These are phyloP conservation scores for Naganishia vaughanmartiniae DNA, from an alignment of 768 basidiomycete genomes.

Conservation along the genomic window DNA sequence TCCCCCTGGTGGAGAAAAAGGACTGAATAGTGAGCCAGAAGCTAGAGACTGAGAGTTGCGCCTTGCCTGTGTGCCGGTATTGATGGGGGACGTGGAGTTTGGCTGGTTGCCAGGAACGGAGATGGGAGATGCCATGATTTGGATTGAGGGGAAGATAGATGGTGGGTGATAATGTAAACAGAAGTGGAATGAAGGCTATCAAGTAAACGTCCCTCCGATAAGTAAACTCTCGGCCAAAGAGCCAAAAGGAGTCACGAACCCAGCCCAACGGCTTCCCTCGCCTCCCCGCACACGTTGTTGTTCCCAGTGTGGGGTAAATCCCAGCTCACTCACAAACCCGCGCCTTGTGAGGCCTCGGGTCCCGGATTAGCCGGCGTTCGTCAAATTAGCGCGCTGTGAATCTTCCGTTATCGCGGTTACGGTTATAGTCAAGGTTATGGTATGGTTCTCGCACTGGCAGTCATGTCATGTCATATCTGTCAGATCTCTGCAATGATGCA, in stretches of 20 bases:
- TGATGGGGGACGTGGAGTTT: not conserved
- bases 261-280: too few species aligned
- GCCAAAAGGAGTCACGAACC: not conserved
- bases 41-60: slow-evolving; percentile 2
- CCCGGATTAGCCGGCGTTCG: too few species aligned
- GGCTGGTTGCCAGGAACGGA: slow-evolving; percentile 10
- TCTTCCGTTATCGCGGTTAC: too few species aligned
- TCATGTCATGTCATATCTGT: not conserved
- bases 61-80: not conserved
- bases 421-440: not conserved
- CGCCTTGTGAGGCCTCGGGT: too few species aligned
- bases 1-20: slow-evolving; percentile 19
- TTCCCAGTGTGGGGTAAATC: too few species aligned
- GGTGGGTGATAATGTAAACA: too few species aligned
- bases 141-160: not conserved
- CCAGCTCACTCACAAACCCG: too few species aligned
- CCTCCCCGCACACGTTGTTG: too few species aligned
- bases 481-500: not conserved
- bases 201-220: not conserved
- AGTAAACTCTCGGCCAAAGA: not conserved
- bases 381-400: too few species aligned
- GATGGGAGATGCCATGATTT: slow-evolving; percentile 16
- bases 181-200: not conserved
- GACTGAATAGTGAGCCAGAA: slow-evolving; percentile 4
- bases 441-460: not conserved